phyloP scores from a whole-genome alignment of 75 land plant species.

The Cryptomeria japonica region DNA sequence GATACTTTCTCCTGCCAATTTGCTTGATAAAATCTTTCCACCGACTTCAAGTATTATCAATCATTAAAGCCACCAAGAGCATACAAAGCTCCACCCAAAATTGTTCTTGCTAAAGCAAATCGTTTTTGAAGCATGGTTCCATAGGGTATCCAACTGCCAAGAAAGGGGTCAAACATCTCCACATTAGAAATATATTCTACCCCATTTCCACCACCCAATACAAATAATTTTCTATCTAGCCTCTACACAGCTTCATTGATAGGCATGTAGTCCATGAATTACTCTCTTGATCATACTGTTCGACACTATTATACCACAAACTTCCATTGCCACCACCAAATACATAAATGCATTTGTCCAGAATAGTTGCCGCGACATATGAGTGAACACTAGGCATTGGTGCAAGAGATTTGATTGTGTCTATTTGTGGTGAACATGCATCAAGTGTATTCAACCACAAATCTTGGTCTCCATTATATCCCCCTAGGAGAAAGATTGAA shows the following conservation, averaged over 20 bases:
- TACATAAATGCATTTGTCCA: constrained; percentile 55
- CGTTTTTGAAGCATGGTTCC: constrained; percentile 69
- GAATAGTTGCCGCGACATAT: constrained; percentile 54
- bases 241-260: constrained; percentile 53
- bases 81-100: too few relatives aligned
- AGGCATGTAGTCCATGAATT: constrained; percentile 58
- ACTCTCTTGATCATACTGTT: constrained; percentile 45
- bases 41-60: too few relatives aligned
- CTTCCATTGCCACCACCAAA: constrained; percentile 83
- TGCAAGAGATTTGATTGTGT: constrained; percentile 33
- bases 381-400: constrained; percentile 61
- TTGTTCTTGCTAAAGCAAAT: too few relatives aligned
- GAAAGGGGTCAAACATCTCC: constrained; percentile 73
- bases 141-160: constrained; percentile 67
- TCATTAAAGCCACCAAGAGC: too few relatives aligned
- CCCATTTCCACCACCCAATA: constrained; percentile 89
- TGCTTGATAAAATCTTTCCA: too few relatives aligned
- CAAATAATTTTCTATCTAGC: constrained; percentile 64
- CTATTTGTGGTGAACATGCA: constrained; percentile 48
- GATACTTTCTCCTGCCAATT: too few relatives aligned
- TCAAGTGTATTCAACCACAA: constrained; percentile 56
- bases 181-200: constrained; percentile 57
- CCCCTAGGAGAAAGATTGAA: constrained; percentile 68
- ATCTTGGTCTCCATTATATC: constrained; percentile 44
- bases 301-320: constrained; percentile 78